Evolutionary conservation across 1,284 basidiomycete genomes (phyloP).

Genomic region (Phaffia rhodozyma): DNA sequence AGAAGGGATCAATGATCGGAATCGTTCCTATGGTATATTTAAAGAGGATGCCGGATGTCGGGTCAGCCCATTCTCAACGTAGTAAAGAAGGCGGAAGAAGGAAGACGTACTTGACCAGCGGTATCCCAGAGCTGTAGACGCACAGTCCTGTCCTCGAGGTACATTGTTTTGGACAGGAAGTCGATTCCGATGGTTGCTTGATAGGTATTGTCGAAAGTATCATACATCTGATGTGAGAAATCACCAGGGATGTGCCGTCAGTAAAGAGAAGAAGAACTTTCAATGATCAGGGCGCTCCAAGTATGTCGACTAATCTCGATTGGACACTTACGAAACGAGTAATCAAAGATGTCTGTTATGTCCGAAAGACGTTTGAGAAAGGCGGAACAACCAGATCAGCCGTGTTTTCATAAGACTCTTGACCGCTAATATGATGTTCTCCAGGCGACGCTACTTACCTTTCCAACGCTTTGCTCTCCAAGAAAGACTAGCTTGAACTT

Average conservation of each 20-base stretch:
- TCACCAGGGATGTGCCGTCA: background rate
- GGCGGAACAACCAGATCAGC: constrained; percentile 19
- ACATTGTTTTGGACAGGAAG: constrained; percentile 99
- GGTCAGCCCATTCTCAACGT: too few relatives aligned
- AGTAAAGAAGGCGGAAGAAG: background rate
- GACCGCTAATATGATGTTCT: background rate
- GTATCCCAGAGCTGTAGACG: constrained; percentile 98
- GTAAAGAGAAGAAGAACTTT: background rate
- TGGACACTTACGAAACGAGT: constrained; percentile 55
- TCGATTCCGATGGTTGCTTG: constrained; percentile 99
- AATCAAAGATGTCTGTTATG: constrained; percentile 72
- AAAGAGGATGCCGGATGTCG: background rate
- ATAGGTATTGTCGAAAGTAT: constrained; percentile 99
- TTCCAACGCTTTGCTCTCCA: constrained; percentile 85
- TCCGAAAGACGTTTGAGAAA: background rate
- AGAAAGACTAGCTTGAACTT: constrained; percentile 93
- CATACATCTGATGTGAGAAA: constrained; percentile 68
- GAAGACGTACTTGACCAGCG: constrained; percentile 65
- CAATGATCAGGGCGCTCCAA: background rate
- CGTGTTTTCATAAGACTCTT: constrained; percentile 22
- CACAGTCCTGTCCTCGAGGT: constrained; percentile 95
- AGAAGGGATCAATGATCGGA: constrained; percentile 93
- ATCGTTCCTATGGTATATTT: constrained; percentile 61
- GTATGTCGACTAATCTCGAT: too few relatives aligned
- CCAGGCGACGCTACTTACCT: constrained; percentile 28